phyloP scores from a whole-genome alignment of 805 yeast species.

The Komagataella populi region DNA sequence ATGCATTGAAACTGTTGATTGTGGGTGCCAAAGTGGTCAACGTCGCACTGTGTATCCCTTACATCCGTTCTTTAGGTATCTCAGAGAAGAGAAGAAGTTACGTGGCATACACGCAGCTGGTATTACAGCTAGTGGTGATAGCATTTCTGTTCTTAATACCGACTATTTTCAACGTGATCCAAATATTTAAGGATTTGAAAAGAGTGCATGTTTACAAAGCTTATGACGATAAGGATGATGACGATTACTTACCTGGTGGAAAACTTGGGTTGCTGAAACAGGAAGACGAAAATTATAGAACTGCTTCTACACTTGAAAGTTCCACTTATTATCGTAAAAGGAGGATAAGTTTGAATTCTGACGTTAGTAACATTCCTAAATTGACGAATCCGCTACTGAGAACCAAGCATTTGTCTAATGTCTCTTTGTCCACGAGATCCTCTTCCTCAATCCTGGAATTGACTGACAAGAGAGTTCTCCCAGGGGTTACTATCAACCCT shows the following conservation, averaged over 20 bases:
- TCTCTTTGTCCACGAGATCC: neutral
- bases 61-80: slow-evolving; percentile 19
- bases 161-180: slow-evolving; percentile 10
- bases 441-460: slow-evolving; percentile 8
- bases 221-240: slow-evolving; percentile 3
- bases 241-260: slow-evolving; percentile 9
- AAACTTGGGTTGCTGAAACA: neutral
- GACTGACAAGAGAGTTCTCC: slow-evolving; percentile 12
- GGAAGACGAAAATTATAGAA: neutral
- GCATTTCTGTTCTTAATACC: slow-evolving; percentile 13
- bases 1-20: slow-evolving; percentile 17
- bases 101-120: slow-evolving; percentile 28
- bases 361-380: neutral
- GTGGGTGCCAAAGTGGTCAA: slow-evolving; percentile 25
- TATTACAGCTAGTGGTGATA: slow-evolving; percentile 20
- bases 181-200: slow-evolving; percentile 10
- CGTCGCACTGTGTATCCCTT: slow-evolving; percentile 29
- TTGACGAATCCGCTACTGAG: neutral
- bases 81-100: slow-evolving; percentile 25
- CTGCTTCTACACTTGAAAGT: neutral
- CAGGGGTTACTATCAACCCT: slow-evolving; percentile 7
- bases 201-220: neutral
- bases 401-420: neutral
- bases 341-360: neutral
- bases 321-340: too few relatives aligned